Conservation (phyloP, 371 early-diverging fungal genomes). For the Nematocida minor region DNA sequence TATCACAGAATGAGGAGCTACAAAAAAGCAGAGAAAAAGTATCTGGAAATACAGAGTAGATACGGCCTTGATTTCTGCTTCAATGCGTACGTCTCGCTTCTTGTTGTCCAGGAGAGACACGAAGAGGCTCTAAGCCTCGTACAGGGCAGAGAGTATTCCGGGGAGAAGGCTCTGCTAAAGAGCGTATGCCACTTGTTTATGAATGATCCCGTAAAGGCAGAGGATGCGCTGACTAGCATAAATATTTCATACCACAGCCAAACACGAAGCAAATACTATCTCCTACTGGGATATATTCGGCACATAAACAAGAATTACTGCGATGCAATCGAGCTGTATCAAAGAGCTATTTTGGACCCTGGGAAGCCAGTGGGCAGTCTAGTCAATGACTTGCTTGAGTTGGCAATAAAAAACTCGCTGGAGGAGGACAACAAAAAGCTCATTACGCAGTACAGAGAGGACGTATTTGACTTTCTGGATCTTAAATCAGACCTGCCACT, state of each 20-base stretch:
- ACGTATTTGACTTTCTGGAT: slow-evolving; percentile 48
- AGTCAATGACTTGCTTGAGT: slow-evolving; percentile 45
- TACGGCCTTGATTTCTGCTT: slow-evolving; percentile 21
- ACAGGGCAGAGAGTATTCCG: not conserved
- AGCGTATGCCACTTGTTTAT: slow-evolving; percentile 28
- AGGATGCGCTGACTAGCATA: not conserved
- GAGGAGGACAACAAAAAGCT: slow-evolving; percentile 11
- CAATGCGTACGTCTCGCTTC: slow-evolving; percentile 28
- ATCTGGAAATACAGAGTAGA: slow-evolving; percentile 6
- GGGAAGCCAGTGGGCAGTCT: slow-evolving; percentile 7
- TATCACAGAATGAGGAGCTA: slow-evolving; percentile 47
- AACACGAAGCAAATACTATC: slow-evolving; percentile 36
- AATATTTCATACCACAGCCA: not conserved
- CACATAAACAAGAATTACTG: slow-evolving; percentile 35
- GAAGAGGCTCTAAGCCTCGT: slow-evolving; percentile 9
- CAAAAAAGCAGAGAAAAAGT: slow-evolving; percentile 47
- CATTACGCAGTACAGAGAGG: slow-evolving; percentile 27
- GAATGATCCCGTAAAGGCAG: not conserved
- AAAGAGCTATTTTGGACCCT: slow-evolving; percentile 35
- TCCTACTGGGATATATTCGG: slow-evolving; percentile 25
- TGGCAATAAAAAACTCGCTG: slow-evolving; percentile 49
- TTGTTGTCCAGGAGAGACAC: slow-evolving; percentile 8
- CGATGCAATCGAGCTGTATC: slow-evolving; percentile 44
- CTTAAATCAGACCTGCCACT: slow-evolving; percentile 23
- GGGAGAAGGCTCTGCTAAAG: slow-evolving; percentile 17